Percentiles rank a stretch among this genome's conserved stretches.
Conservation (phyloP, 768 basidiomycete species). For the Tricholoma flavovirens region DNA sequence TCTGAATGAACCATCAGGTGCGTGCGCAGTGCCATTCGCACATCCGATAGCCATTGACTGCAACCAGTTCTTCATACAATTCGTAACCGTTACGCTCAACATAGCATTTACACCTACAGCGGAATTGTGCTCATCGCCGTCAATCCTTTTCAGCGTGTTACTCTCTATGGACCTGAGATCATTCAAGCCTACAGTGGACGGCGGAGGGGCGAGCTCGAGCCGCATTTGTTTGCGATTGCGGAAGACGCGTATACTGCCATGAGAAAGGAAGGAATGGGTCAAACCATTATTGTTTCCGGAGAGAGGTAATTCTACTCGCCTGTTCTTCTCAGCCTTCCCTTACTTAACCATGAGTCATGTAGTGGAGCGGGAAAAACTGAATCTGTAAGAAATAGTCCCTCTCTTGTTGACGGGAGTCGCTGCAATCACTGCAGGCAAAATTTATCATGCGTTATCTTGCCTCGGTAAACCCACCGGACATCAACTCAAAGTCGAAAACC, state of each 20-base stretch:
- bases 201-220: conserved; percentile 90
- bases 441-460: conserved; percentile 99
- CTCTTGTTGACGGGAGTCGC: not conserved
- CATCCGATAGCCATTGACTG: not conserved
- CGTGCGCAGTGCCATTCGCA: conserved; percentile 13
- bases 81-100: conserved; percentile 92
- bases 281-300: conserved; percentile 98
- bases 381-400: conserved; percentile 48
- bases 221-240: conserved; percentile 97
- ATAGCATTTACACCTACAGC: conserved; percentile 98
- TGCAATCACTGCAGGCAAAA: conserved; percentile 59
- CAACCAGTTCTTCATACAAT: conserved; percentile 88
- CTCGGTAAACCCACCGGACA: conserved; percentile 84
- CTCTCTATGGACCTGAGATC: conserved; percentile 94
- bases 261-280: conserved; percentile 89
- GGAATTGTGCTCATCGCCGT: conserved; percentile 98
- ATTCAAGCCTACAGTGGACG: conserved; percentile 95
- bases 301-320: conserved; percentile 63
- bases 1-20: conserved; percentile 96
- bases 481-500: conserved; percentile 54
- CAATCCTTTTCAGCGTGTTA: conserved; percentile 97
- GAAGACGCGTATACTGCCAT: conserved; percentile 99
- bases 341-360: conserved; percentile 8
- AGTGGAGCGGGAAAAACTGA: conserved; percentile 99
- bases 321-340: conserved; percentile 7